phyloP scores from a whole-genome alignment of 2,329 filamentous ascomycete species.

The Parastagonospora avenae region DNA sequence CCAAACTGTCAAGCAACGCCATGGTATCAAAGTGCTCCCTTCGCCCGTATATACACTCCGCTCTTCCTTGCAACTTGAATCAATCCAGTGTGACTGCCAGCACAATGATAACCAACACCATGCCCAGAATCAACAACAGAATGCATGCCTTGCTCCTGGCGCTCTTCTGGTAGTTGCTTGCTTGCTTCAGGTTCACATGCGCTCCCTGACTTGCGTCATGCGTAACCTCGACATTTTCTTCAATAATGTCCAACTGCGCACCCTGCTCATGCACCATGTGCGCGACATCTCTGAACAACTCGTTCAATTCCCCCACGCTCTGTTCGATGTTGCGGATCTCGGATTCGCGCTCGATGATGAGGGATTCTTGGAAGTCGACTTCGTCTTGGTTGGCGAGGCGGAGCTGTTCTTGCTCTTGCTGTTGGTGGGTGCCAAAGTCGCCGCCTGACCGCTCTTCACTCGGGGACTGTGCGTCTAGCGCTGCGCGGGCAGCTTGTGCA shows the following conservation, averaged over 20 bases:
- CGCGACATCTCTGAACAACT: conserved; percentile 96
- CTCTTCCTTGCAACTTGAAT: too few relatives aligned
- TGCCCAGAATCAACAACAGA: conserved; percentile 81
- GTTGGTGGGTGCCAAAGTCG: conserved; percentile 61
- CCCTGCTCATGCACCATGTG: conserved; percentile 97
- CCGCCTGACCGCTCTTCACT: conserved; percentile 53
- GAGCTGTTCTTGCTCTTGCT: conserved; percentile 70
- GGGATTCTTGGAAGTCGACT: conserved; percentile 93
- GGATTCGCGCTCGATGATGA: conserved; percentile 94
- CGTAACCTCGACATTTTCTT: conserved; percentile 84
- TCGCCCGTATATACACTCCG: too few relatives aligned
- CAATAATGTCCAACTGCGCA: conserved; percentile 83
- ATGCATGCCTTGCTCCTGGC: conserved; percentile 95
- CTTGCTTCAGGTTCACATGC: conserved; percentile 81
- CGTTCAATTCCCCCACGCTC: conserved; percentile 92
- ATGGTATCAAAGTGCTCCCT: too few relatives aligned
- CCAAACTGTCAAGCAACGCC: background rate
- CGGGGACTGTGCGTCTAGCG: conserved; percentile 60
- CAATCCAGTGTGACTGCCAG: conserved; percentile 78
- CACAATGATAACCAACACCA: conserved; percentile 88
- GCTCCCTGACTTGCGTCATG: conserved; percentile 82
- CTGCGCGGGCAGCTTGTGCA: conserved; percentile 79
- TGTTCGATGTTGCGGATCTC: conserved; percentile 99
- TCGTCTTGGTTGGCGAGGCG: conserved; percentile 89
- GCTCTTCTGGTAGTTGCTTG: conserved; percentile 91